Conservation (phyloP, 345 rosid genomes). For the Citrus hindsii region DNA sequence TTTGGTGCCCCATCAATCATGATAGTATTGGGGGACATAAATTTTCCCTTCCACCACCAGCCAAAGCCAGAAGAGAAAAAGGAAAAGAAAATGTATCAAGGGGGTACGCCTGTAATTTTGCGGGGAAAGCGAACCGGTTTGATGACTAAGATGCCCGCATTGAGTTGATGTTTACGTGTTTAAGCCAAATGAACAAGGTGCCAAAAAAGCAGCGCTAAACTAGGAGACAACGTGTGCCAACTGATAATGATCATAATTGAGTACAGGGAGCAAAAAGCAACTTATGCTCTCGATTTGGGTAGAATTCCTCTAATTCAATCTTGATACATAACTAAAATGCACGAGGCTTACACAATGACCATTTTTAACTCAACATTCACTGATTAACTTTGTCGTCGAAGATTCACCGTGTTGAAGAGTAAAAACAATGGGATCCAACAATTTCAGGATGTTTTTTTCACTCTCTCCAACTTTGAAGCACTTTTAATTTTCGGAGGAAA, state of each 20-base stretch:
- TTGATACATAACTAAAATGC: too few relatives aligned
- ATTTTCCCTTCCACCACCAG: neutral
- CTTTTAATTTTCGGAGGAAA: neutral
- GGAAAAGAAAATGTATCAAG: neutral
- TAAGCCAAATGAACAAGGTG: neutral
- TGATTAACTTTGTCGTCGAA: neutral
- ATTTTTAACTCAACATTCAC: neutral
- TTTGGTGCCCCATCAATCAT: constrained; percentile 18
- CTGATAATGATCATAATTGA: constrained; percentile 2
- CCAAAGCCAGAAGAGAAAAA: neutral
- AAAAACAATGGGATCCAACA: neutral
- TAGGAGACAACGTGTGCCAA: constrained; percentile 14
- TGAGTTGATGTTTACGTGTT: neutral
- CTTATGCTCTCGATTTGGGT: neutral
- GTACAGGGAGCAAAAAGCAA: constrained; percentile 8
- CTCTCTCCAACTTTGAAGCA: neutral
- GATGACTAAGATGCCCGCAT: neutral
- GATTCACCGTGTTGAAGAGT: neutral
- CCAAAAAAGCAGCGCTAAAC: neutral
- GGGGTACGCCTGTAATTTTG: constrained; percentile 4
- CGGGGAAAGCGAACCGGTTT: too few relatives aligned
- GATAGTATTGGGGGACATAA: neutral
- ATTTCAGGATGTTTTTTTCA: neutral
- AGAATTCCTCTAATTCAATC: constrained; percentile 3
- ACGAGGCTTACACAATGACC: neutral